Evolutionary conservation across 2,329 filamentous ascomycete genomes (phyloP).

Genomic region (Ambrosiella xylebori): DNA sequence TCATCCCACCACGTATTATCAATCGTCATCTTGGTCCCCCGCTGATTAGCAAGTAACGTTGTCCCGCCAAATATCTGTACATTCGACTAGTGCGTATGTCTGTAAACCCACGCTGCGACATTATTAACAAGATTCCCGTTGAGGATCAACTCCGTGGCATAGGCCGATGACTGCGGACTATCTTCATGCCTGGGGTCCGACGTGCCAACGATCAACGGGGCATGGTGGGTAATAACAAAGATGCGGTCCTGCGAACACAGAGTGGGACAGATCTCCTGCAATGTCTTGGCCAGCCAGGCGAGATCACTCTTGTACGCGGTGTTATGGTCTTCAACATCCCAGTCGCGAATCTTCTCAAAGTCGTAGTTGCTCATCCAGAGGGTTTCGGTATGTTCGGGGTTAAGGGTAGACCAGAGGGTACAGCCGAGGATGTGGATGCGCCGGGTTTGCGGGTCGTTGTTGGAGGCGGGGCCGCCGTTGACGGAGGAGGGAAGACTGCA

Average conservation of each 20-base stretch:
- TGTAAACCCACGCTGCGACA: constrained; percentile 29
- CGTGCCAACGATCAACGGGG: constrained; percentile 31
- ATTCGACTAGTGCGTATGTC: constrained; percentile 31
- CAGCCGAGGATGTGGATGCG: constrained; percentile 30
- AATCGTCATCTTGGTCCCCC: constrained; percentile 23
- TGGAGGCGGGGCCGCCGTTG: neutral
- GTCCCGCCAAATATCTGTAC: constrained; percentile 20
- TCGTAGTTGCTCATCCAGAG: constrained; percentile 33
- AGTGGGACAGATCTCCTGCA: constrained; percentile 11
- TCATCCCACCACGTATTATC: constrained; percentile 1
- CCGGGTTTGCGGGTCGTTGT: neutral
- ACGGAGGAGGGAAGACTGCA: neutral
- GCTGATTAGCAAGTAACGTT: constrained; percentile 27
- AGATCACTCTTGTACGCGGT: constrained; percentile 28
- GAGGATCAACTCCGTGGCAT: neutral
- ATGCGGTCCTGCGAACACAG: constrained; percentile 6
- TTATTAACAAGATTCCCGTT: neutral
- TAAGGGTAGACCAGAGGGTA: constrained; percentile 37
- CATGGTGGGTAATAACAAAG: constrained; percentile 41
- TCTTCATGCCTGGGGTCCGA: constrained; percentile 30
- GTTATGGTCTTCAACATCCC: constrained; percentile 34
- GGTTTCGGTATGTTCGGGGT: constrained; percentile 21
- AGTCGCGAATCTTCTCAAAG: constrained; percentile 34
- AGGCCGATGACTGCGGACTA: neutral
- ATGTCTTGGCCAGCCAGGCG: constrained; percentile 31